These are phyloP conservation scores for Tricholoma sp. DNA, from an alignment of 768 basidiomycete species.

Conservation along the genomic window DNA sequence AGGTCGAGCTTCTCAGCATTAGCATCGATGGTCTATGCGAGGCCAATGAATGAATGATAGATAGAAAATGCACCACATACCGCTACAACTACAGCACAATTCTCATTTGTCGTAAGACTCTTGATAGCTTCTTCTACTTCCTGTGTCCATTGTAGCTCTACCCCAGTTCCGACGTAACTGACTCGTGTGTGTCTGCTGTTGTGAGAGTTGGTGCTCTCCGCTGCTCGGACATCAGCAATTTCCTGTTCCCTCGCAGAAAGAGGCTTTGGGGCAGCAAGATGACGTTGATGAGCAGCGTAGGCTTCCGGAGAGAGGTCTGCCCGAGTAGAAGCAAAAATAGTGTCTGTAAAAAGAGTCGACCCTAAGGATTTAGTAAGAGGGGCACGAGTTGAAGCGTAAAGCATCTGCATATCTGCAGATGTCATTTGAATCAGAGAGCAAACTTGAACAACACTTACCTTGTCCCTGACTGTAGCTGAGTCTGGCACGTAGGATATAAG, in stretches of 20 bases:
- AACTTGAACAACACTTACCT: slow-evolving; percentile 39
- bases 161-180: slow-evolving; percentile 52
- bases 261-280: slow-evolving; percentile 73
- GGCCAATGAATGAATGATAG: not conserved
- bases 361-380: slow-evolving; percentile 71
- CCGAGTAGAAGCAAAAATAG: slow-evolving; percentile 75
- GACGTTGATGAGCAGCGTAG: slow-evolving; percentile 69
- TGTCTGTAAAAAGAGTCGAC: slow-evolving; percentile 64
- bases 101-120: slow-evolving; percentile 45
- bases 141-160: slow-evolving; percentile 64
- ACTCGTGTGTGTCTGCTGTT: slow-evolving; percentile 52
- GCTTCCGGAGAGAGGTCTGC: slow-evolving; percentile 60
- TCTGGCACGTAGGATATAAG: slow-evolving; percentile 82
- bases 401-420: slow-evolving; percentile 51
- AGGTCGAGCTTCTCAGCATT: slow-evolving; percentile 56
- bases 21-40: slow-evolving; percentile 60
- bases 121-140: slow-evolving; percentile 63
- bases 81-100: slow-evolving; percentile 53
- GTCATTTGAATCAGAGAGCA: not conserved
- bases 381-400: slow-evolving; percentile 77
- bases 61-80: slow-evolving; percentile 31
- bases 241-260: slow-evolving; percentile 81
- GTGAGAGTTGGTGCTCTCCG: slow-evolving; percentile 56
- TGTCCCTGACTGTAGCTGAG: slow-evolving; percentile 71
- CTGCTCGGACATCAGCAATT: slow-evolving; percentile 68